These are phyloP conservation scores for Saururus chinensis DNA, from an alignment of 164 flowering plant species.

Conservation along the genomic window DNA sequence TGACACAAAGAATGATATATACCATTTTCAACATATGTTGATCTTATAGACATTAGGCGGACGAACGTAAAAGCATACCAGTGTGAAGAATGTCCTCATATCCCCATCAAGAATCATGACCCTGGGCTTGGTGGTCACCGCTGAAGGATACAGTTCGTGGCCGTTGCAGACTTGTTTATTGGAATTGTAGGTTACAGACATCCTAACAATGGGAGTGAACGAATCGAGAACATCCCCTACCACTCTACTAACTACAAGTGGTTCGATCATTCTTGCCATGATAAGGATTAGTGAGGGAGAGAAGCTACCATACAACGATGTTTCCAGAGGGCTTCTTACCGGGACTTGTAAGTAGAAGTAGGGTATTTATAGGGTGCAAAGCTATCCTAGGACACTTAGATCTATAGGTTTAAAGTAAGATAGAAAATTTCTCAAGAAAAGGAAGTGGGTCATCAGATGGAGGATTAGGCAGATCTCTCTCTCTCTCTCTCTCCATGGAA, in stretches of 20 bases:
- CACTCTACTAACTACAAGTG: conserved; percentile 45
- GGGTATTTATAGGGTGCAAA: conserved; percentile 16
- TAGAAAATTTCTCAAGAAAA: too few species aligned
- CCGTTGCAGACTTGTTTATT: conserved; percentile 44
- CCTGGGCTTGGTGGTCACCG: conserved; percentile 37
- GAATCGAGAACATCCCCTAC: conserved; percentile 50
- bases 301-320: not conserved
- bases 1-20: not conserved
- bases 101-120: conserved; percentile 50
- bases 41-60: too few species aligned
- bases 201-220: conserved; percentile 28
- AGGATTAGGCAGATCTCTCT: too few species aligned
- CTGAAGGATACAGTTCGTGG: conserved; percentile 49
- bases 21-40: not conserved
- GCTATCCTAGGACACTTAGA: not conserved
- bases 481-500: too few species aligned
- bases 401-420: too few species aligned
- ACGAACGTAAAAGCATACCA: conserved; percentile 22
- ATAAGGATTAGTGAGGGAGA: not conserved
- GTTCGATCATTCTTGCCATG: conserved; percentile 37
- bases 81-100: conserved; percentile 49
- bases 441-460: too few species aligned
- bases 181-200: conserved; percentile 37
- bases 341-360: conserved; percentile 11
- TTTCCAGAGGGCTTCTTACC: conserved; percentile 12